Evolutionary conservation across 805 yeast species (phyloP).

Genomic region (Candida fluviatilis): DNA sequence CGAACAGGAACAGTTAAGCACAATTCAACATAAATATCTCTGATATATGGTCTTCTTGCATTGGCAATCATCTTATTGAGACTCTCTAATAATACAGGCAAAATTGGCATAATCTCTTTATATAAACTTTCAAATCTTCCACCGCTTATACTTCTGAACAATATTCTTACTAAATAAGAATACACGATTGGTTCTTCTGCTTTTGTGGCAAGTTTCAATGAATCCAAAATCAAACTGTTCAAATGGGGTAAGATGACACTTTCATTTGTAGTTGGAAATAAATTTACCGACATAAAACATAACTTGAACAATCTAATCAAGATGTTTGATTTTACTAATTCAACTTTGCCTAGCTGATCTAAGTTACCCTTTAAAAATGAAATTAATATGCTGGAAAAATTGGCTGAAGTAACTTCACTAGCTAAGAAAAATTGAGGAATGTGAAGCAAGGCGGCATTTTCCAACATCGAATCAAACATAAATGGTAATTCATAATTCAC

Average conservation of each 20-base stretch:
- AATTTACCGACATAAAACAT: slow-evolving; percentile 92
- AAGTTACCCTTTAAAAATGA: slow-evolving; percentile 71
- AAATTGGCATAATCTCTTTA: slow-evolving; percentile 86
- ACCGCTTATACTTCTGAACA: slow-evolving; percentile 94
- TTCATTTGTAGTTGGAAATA: slow-evolving; percentile 86
- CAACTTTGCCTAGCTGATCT: slow-evolving; percentile 75
- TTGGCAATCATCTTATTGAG: slow-evolving; percentile 77
- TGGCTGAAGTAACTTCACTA: slow-evolving; percentile 90
- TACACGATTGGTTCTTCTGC: slow-evolving; percentile 90
- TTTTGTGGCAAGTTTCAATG: slow-evolving; percentile 72
- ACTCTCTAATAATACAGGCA: slow-evolving; percentile 82
- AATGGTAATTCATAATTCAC: slow-evolving; percentile 75
- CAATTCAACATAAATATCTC: slow-evolving; percentile 91
- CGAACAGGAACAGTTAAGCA: slow-evolving; percentile 96
- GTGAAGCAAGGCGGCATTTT: slow-evolving; percentile 81
- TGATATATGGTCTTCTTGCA: slow-evolving; percentile 83
- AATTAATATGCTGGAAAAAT: slow-evolving; percentile 80
- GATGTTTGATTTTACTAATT: slow-evolving; percentile 71
- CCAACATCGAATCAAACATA: slow-evolving; percentile 72
- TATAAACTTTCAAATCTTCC: slow-evolving; percentile 92
- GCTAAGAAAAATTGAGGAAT: slow-evolving; percentile 93
- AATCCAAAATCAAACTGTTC: slow-evolving; percentile 74
- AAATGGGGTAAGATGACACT: slow-evolving; percentile 84
- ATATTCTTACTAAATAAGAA: slow-evolving; percentile 79
- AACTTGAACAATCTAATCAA: slow-evolving; percentile 83